Conservation (phyloP, 1,139 yeast genomes). For the Taphrina communis region DNA sequence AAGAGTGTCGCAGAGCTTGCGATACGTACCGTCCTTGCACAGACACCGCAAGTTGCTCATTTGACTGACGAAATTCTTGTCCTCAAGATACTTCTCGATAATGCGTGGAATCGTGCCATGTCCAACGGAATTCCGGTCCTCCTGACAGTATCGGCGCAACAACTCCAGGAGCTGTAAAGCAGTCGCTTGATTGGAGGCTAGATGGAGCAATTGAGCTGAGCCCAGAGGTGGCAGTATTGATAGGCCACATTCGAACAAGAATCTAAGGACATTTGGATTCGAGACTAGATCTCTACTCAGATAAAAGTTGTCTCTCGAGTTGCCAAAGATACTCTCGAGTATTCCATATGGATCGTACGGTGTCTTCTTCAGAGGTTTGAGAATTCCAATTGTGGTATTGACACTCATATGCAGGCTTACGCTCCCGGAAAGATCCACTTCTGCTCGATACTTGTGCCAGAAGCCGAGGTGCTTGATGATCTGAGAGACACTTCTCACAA, state of each 20-base stretch:
- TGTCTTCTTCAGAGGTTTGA: not conserved
- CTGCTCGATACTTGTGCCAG: not conserved
- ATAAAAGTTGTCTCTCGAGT: not conserved
- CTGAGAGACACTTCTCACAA: not conserved
- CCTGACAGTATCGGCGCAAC: not conserved
- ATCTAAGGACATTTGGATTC: not conserved
- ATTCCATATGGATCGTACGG: not conserved
- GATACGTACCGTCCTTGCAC: constrained; percentile 9
- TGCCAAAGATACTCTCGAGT: not conserved
- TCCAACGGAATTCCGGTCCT: not conserved
- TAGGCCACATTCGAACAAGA: constrained; percentile 12
- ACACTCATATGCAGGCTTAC: constrained; percentile 6
- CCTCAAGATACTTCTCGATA: constrained; percentile 1
- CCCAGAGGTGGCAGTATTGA: constrained; percentile 9
- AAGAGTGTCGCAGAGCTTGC: not conserved
- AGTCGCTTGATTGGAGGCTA: not conserved
- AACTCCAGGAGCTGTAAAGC: not conserved
- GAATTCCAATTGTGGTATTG: not conserved
- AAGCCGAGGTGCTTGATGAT: not conserved
- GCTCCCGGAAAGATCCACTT: not conserved
- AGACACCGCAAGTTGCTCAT: not conserved
- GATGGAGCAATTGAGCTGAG: not conserved
- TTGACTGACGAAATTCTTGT: constrained; percentile 1
- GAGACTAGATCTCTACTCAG: not conserved
- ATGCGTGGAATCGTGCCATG: not conserved